Evolutionary conservation across 257 asterid species (phyloP).

Genomic region (Solanum stenotomum): DNA sequence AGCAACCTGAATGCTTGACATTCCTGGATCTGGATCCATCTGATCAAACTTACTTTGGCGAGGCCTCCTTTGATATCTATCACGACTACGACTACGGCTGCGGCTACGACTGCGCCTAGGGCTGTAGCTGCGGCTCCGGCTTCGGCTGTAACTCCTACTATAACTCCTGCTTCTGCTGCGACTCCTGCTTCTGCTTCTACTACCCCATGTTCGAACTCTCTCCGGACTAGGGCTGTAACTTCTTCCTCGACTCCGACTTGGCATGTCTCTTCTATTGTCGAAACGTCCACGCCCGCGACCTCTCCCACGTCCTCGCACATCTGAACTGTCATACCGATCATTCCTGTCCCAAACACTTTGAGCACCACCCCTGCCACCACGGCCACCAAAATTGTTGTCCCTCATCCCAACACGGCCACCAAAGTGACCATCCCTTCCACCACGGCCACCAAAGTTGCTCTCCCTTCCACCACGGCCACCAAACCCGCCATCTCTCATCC

Average conservation of each 20-base stretch:
- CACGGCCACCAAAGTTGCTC: conserved; percentile 6
- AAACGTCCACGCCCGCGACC: conserved; percentile 75
- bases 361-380: conserved; percentile 56
- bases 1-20: conserved; percentile 16
- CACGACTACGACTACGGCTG: conserved; percentile 38
- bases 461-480: conserved; percentile 33
- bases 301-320: conserved; percentile 63
- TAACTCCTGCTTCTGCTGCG: conserved; percentile 37
- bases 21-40: conserved; percentile 28
- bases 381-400: conserved; percentile 54
- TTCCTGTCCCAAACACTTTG: conserved; percentile 72
- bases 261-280: conserved; percentile 63
- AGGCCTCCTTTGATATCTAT: conserved; percentile 54
- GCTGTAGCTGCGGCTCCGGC: conserved; percentile 42
- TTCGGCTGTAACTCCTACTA: conserved; percentile 44
- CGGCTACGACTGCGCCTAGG: conserved; percentile 38
- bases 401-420: conserved; percentile 65
- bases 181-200: conserved; percentile 36
- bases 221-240: conserved; percentile 65
- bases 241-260: conserved; percentile 62
- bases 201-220: conserved; percentile 70
- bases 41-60: conserved; percentile 67
- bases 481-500: conserved; percentile 48
- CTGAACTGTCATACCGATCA: conserved; percentile 45
- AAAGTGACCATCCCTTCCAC: conserved; percentile 13